phyloP scores from a whole-genome alignment of 306 rosid genomes.

The Spatholobus suberectus region DNA sequence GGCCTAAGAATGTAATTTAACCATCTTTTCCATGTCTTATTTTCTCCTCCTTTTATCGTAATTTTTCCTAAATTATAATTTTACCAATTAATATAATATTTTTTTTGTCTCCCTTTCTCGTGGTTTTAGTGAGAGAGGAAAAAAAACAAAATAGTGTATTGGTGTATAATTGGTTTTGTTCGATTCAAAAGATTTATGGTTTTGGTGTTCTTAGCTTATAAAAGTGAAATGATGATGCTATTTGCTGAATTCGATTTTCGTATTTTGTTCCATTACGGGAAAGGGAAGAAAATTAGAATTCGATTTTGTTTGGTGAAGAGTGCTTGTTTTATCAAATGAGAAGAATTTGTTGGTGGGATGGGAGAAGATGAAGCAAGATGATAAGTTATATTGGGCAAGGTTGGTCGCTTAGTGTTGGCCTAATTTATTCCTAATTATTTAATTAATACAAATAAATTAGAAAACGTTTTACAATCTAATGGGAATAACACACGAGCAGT shows the following conservation, averaged over 20 bases:
- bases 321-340: background rate
- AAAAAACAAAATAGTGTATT: too few relatives aligned
- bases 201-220: too few relatives aligned
- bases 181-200: too few relatives aligned
- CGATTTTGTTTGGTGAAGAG: background rate
- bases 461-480: background rate
- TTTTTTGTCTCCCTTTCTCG: background rate
- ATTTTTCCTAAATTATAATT: background rate
- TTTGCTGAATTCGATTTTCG: conserved; percentile 9
- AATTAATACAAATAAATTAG: background rate
- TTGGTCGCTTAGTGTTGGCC: background rate
- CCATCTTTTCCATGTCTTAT: background rate
- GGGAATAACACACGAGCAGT: background rate
- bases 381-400: conserved; percentile 6
- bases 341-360: background rate
- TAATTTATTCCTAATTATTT: too few relatives aligned
- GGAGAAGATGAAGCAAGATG: background rate
- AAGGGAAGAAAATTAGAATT: too few relatives aligned
- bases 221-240: too few relatives aligned
- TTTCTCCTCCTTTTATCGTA: background rate
- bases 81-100: background rate
- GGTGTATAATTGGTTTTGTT: too few relatives aligned
- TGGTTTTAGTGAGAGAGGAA: too few relatives aligned
- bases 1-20: conserved; percentile 77
- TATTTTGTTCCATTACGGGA: background rate